Evolutionary conservation across 1,284 basidiomycete species (phyloP).

Genomic region (Rhodotorula sp.): DNA sequence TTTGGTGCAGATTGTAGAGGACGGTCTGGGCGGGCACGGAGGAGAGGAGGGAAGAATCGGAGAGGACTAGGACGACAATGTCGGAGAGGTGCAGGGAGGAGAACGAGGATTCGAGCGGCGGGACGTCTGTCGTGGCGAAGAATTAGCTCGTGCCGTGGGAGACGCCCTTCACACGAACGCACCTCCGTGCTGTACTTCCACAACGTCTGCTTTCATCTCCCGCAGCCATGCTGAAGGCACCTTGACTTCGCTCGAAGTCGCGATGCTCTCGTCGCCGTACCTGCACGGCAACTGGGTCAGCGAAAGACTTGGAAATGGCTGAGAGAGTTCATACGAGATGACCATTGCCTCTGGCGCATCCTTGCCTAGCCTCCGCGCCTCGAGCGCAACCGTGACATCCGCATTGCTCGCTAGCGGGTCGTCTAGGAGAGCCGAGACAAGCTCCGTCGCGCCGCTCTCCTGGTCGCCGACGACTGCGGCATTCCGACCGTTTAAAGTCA

Average conservation of each 20-base stretch:
- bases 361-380: constrained; percentile 13
- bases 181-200: constrained; percentile 36
- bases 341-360: constrained; percentile 16
- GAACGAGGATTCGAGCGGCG: constrained; percentile 32
- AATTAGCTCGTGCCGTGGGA: not conserved
- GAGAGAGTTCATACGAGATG: not conserved
- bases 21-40: constrained; percentile 7
- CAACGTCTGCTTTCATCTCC: constrained; percentile 19
- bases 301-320: too few species aligned
- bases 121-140: not conserved
- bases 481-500: too few species aligned
- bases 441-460: constrained; percentile 5
- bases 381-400: constrained; percentile 28
- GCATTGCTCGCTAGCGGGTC: constrained; percentile 34
- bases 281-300: constrained; percentile 6
- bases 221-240: constrained; percentile 30
- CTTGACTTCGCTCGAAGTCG: not conserved
- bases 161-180: not conserved
- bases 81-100: constrained; percentile 33
- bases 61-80: constrained; percentile 35
- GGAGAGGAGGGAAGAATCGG: constrained; percentile 20
- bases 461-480: constrained; percentile 29
- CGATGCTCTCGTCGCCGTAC: constrained; percentile 3
- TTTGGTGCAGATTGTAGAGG: constrained; percentile 24
- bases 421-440: constrained; percentile 33